Conservation (phyloP, 305 asterid species). For the Euphrasia arctica region DNA sequence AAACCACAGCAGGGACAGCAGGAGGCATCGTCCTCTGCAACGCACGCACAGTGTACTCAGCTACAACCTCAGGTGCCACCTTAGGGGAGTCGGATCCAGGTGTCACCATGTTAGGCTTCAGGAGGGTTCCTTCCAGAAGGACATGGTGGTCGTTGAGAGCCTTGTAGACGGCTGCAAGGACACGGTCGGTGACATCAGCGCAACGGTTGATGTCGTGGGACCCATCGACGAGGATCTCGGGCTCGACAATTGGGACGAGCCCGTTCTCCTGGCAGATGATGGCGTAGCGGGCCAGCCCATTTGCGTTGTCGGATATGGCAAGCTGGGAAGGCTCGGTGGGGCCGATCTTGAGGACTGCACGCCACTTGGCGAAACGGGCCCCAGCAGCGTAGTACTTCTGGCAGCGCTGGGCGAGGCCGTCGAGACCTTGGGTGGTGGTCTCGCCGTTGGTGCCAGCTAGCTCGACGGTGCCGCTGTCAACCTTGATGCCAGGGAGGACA, state of each 20-base stretch:
- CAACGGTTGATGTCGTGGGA: constrained; percentile 45
- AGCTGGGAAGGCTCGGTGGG: constrained; percentile 51
- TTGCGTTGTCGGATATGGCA: constrained; percentile 48
- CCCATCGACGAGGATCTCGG: constrained; percentile 60
- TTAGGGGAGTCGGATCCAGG: constrained; percentile 51
- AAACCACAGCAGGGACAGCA: constrained; percentile 57
- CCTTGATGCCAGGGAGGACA: constrained; percentile 59
- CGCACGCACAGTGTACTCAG: constrained; percentile 54
- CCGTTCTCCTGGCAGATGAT: constrained; percentile 64
- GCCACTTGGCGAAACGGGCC: constrained; percentile 57
- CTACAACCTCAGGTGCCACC: constrained; percentile 55
- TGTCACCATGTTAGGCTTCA: constrained; percentile 63
- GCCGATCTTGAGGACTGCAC: constrained; percentile 55
- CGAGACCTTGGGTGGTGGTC: constrained; percentile 60
- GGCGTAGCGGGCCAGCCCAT: constrained; percentile 55
- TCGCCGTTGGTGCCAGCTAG: constrained; percentile 59
- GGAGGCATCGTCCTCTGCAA: constrained; percentile 56
- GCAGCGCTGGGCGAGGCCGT: constrained; percentile 54
- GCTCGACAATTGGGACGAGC: constrained; percentile 57
- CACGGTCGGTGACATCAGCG: constrained; percentile 53
- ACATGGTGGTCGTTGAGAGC: constrained; percentile 55
- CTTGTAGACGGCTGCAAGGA: constrained; percentile 61
- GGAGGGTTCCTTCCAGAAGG: constrained; percentile 52
- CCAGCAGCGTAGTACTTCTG: constrained; percentile 47
- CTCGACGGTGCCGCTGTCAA: constrained; percentile 59